Evolutionary conservation across 2,329 filamentous ascomycete species (phyloP), one percentile per base, ranked within the genome.

Genomic region (Penicillium griseofulvum): DNA sequence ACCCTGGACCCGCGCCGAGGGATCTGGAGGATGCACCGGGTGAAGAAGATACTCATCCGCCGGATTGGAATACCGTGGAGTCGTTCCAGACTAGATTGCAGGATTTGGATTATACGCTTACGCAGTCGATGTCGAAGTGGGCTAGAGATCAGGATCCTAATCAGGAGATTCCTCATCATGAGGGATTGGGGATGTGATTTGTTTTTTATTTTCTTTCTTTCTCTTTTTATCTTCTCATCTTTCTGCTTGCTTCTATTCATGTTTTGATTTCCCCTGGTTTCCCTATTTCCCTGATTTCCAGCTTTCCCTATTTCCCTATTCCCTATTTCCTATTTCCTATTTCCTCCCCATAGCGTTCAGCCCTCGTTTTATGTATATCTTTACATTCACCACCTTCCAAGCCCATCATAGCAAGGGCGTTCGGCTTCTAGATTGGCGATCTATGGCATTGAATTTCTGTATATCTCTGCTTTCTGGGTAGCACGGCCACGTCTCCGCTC

Each of bases 101-200:
- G 26, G 31, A 49, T 7, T 37, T 65, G 37, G 56, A 62, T 37
- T 51, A 54, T 4, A 61, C 56, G 12, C 59, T 65, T 16, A 56
- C 64, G 17, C 46, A 55, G 26, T 57, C 58, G 14, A 65, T 65
- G 63, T 63, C 63, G 16, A 63, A 62, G 41, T 65, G 63, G 63
- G 56, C 59, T 1, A 45, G 58, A 10, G 62, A 62, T 7, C 56
- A 59, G 39, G 62, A 65, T 48, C 61, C 63, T 16, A 63, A 62
- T n/a, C 54, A 58, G 16, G 63, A 65, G 39, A 49, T 59, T 17
- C 45, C 47, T 38, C 58, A 66, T 17, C 63, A 65, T 24, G 63
- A 65, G 31, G 62, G 62, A 19, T 43, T 63, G 36, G 63, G 63
- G 12, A 48, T 65, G 54, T 65, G 55, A 65, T 49, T 45, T 34